These are phyloP conservation scores for Vararia minispora DNA, from an alignment of 768 basidiomycete species.

Conservation along the genomic window DNA sequence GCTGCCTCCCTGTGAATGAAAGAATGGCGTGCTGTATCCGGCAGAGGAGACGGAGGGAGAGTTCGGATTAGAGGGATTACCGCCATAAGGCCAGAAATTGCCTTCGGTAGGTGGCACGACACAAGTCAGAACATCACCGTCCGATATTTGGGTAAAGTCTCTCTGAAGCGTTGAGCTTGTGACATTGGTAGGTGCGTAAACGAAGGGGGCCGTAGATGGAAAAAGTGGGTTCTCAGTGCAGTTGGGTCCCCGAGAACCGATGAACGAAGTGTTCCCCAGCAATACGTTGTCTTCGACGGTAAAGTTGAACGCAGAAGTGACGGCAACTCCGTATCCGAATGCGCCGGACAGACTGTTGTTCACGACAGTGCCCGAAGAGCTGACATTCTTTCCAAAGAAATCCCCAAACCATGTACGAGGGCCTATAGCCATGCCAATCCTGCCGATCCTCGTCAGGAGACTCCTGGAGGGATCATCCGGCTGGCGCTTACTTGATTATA, in stretches of 20 bases:
- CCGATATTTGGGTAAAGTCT: conserved; percentile 38
- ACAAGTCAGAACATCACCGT: conserved; percentile 53
- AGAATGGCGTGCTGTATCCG: background rate
- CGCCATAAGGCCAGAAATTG: conserved; percentile 63
- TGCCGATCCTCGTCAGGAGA: too few relatives aligned
- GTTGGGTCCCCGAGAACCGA: conserved; percentile 56
- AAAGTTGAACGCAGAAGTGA: conserved; percentile 54
- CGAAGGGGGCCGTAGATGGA: conserved; percentile 48
- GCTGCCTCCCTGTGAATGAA: too few relatives aligned
- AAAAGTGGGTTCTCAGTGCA: conserved; percentile 39
- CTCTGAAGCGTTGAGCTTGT: conserved; percentile 33
- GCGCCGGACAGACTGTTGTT: conserved; percentile 54
- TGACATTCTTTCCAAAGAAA: conserved; percentile 42
- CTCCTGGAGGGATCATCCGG: background rate
- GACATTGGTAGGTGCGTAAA: conserved; percentile 37
- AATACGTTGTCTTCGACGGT: conserved; percentile 52
- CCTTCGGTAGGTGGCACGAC: conserved; percentile 57
- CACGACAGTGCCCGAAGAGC: conserved; percentile 38
- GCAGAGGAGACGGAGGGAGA: background rate
- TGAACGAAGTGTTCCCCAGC: conserved; percentile 62
- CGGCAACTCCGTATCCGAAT: conserved; percentile 64
- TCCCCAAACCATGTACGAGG: conserved; percentile 68
- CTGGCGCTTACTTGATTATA: conserved; percentile 53
- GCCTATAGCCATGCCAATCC: conserved; percentile 74
- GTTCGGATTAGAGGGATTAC: conserved; percentile 26